A percentile compares a stretch with the other conserved stretches of the same genome.
Evolutionary conservation across 345 rosid genomes (phyloP).

Genomic region (Ceriops tagal): DNA sequence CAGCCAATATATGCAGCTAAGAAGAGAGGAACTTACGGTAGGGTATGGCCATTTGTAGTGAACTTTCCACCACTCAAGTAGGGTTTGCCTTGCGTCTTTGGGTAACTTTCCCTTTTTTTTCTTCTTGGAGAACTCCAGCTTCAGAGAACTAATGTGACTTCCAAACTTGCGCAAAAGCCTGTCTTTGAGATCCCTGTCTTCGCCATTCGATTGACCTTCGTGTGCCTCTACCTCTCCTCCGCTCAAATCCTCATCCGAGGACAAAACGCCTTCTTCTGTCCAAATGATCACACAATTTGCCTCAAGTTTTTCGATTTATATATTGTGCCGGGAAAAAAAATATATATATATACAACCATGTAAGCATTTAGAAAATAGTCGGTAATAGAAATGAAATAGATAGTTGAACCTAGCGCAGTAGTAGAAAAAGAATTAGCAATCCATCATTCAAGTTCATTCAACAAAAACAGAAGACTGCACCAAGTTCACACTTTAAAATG

Average conservation of each 20-base stretch:
- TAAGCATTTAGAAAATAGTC: no score
- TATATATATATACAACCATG: no score
- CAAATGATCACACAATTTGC: neutral
- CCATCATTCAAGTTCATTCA: no score
- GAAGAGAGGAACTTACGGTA: constrained; percentile 24
- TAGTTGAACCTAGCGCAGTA: no score
- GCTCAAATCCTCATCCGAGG: constrained; percentile 68
- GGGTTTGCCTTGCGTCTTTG: constrained; percentile 32
- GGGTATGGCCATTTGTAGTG: constrained; percentile 39
- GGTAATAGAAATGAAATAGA: no score
- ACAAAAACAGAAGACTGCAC: no score
- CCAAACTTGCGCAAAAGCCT: constrained; percentile 29
- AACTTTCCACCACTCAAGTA: constrained; percentile 33
- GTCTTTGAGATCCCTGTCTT: constrained; percentile 28
- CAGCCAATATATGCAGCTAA: neutral
- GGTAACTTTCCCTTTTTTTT: constrained; percentile 36
- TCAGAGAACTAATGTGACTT: constrained; percentile 27
- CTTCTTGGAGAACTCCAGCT: constrained; percentile 33
- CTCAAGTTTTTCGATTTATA: neutral
- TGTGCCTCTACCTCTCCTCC: constrained; percentile 32
- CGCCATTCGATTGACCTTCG: constrained; percentile 25
- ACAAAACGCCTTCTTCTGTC: constrained; percentile 50
- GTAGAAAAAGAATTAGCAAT: no score
- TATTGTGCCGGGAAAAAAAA: neutral
- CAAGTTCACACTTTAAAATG: no score